A percentile compares a stretch with the other conserved stretches of the same genome.
These are phyloP conservation scores for Quercus berberidifolia DNA, from an alignment of 306 rosid genomes.

Conservation along the genomic window DNA sequence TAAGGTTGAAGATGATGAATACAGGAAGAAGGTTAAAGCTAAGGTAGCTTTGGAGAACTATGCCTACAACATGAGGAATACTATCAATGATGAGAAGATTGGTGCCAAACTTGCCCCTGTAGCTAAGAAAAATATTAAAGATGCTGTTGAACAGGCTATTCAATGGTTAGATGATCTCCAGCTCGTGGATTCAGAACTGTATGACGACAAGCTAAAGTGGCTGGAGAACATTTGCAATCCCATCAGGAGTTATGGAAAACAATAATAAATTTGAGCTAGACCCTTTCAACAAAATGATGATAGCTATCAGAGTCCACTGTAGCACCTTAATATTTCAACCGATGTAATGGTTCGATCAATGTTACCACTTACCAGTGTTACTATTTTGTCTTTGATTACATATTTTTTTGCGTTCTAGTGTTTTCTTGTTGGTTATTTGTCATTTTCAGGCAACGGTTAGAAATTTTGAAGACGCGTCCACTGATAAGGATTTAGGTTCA, in stretches of 20 bases:
- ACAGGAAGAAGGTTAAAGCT: too few relatives aligned
- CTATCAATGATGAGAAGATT: constrained; percentile 8
- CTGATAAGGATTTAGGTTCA: too few relatives aligned
- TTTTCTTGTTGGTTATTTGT: too few relatives aligned
- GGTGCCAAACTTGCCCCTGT: background rate
- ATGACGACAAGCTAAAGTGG: constrained; percentile 8
- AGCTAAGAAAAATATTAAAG: constrained; percentile 10
- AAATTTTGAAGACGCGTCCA: too few relatives aligned
- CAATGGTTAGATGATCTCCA: constrained; percentile 10
- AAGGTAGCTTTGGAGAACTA: too few relatives aligned
- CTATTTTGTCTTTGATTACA: too few relatives aligned
- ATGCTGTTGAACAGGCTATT: background rate
- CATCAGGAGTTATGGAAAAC: background rate
- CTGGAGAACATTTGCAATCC: constrained; percentile 20
- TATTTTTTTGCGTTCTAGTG: too few relatives aligned
- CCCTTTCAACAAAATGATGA: background rate
- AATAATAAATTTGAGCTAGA: background rate
- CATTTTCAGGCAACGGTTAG: too few relatives aligned
- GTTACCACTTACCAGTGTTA: too few relatives aligned
- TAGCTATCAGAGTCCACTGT: background rate
- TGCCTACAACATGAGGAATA: constrained; percentile 10
- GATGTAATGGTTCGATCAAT: background rate
- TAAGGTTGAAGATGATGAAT: too few relatives aligned
- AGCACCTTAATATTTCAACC: too few relatives aligned
- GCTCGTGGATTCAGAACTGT: constrained; percentile 8